A percentile compares a stretch with the other conserved stretches of the same genome.
These are phyloP conservation scores for Closterium sp. DNA, from an alignment of 139 green algal genomes.

Conservation along the genomic window DNA sequence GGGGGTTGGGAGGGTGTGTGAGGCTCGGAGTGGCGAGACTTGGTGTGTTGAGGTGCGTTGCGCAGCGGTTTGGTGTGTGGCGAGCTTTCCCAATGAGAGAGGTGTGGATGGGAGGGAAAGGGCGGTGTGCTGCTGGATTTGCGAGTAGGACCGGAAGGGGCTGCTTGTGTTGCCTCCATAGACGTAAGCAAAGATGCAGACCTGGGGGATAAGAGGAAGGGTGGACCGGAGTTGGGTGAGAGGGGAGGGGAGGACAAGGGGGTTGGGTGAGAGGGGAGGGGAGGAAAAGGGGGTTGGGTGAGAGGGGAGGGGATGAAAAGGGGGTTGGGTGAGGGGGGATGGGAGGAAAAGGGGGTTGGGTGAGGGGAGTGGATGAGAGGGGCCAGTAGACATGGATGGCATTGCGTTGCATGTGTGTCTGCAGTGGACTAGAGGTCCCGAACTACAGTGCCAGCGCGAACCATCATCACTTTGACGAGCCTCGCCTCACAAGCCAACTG, in stretches of 20 bases:
- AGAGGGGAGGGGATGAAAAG: too few relatives aligned
- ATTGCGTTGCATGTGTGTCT: too few relatives aligned
- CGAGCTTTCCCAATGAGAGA: not conserved
- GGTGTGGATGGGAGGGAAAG: not conserved
- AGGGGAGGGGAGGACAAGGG: not conserved
- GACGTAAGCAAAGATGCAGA: not conserved
- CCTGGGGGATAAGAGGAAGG: not conserved
- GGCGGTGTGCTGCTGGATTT: not conserved
- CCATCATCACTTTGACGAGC: too few relatives aligned
- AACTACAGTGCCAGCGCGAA: too few relatives aligned
- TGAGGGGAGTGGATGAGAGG: not conserved
- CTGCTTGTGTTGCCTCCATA: not conserved
- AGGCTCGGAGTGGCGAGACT: not conserved
- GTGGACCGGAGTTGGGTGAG: not conserved
- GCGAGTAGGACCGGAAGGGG: not conserved
- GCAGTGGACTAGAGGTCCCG: too few relatives aligned
- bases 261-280: not conserved
- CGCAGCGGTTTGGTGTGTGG: not conserved
- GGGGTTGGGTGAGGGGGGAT: not conserved
- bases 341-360: too few relatives aligned
- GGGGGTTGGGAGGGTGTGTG: too few relatives aligned
- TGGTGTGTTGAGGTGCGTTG: not conserved
- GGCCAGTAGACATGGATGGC: not conserved
- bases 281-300: not conserved
- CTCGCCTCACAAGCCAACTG: too few relatives aligned